phyloP scores from a whole-genome alignment of 2,329 filamentous ascomycete genomes.

The Acarospora socialis region DNA sequence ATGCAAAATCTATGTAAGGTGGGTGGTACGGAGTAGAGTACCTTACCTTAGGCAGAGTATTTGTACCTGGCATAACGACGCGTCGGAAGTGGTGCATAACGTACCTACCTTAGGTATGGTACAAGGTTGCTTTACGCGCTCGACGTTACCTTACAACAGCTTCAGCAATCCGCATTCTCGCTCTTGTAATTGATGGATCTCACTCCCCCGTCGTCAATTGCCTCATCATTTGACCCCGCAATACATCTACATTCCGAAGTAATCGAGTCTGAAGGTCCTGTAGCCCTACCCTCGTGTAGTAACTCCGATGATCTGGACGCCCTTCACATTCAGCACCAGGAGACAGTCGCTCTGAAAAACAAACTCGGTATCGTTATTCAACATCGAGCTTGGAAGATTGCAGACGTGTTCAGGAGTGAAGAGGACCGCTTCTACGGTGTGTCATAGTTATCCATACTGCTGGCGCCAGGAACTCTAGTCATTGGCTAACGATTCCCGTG shows the following conservation, averaged over 20 bases:
- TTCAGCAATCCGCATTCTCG: neutral
- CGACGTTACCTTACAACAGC: too few relatives aligned
- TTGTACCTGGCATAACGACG: too few relatives aligned
- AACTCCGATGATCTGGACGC: conserved; percentile 29
- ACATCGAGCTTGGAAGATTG: conserved; percentile 28
- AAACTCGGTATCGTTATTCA: conserved; percentile 27
- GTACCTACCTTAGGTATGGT: too few relatives aligned
- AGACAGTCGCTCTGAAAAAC: conserved; percentile 18
- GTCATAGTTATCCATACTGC: conserved; percentile 1
- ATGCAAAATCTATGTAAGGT: too few relatives aligned
- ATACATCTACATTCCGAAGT: conserved; percentile 34
- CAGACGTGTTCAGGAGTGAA: conserved; percentile 29
- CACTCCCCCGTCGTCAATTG: conserved; percentile 23
- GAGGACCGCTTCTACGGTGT: conserved; percentile 26
- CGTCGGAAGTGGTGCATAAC: too few relatives aligned
- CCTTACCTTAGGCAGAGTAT: too few relatives aligned
- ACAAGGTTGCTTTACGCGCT: too few relatives aligned
- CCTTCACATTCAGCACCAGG: conserved; percentile 21
- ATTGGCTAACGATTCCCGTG: conserved; percentile 24
- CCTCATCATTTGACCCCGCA: conserved; percentile 38
- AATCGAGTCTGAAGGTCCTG: conserved; percentile 9
- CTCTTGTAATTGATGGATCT: conserved; percentile 14
- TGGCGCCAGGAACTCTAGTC: conserved; percentile 4
- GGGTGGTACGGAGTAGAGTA: too few relatives aligned
- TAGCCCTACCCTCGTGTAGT: conserved; percentile 20